Evolutionary conservation across 495 filamentous ascomycete genomes (phyloP), one percentile per base, ranked within the genome.

Genomic region (Echria macrotheca): DNA sequence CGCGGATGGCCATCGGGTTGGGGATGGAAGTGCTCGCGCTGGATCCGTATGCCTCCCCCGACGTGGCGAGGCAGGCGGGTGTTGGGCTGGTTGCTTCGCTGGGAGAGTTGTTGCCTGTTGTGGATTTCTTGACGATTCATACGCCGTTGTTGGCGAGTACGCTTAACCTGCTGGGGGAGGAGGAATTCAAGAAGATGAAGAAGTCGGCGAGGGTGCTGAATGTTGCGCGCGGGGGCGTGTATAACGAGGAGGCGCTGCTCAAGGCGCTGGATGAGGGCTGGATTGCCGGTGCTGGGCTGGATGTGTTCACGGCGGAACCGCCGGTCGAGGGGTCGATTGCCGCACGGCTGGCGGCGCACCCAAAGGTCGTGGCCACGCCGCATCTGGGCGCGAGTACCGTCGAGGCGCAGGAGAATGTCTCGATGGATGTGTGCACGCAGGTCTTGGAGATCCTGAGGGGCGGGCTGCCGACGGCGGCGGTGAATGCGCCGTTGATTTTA

Each of bases 381-480:
- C 84, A 88, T 66, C 74, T 88, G 1, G 84, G 84, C 4, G 84
- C 84, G 7, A 82, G 77, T 10, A 88, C 84, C 1, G 73, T 83
- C n/a, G 84, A 88, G 69, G 84, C 84, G 0, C 84, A 87, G 64
- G 84, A 88, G 61, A 86, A 85, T 56, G 84, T 88, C 11, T 80
- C 77, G 19, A 71, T 86, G 31, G 84, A 88, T 58, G 84, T 87
- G 19, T 88, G 84, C 63, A 75, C 76, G 47, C 83, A 88, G 65
- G 82, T 88, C n/a, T 65, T 83, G 5, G 69, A 76, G 38, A 85
- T 88, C 44, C 56, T 88, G 19, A 66, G 70, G 9, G 84, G 84
- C 8, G 77, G 78, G 2, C 69, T 87, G 11, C 84, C 84, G 0
- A 84, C 82, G 9, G 76, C 74, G 24, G 83, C 84, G 5, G 84